These are phyloP conservation scores for Aegilops bicornis DNA, from an alignment of 176 grass and related monocot species.

Conservation along the genomic window DNA sequence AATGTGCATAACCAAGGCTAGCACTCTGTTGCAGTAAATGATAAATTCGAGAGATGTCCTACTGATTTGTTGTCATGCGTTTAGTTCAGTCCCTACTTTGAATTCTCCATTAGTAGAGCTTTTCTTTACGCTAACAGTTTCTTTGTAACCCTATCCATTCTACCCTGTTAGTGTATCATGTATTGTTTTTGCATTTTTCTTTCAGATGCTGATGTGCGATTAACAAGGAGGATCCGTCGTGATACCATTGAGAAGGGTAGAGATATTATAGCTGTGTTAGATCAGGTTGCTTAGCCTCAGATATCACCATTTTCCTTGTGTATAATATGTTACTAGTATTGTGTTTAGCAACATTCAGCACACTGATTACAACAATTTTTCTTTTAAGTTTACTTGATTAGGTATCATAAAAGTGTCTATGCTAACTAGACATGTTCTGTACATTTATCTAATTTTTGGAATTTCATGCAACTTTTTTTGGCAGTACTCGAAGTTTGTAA, in stretches of 20 bases:
- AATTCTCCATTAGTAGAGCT: background rate
- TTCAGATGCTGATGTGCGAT: conserved; percentile 48
- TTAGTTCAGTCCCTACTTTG: background rate
- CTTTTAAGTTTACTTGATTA: background rate
- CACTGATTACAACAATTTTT: background rate
- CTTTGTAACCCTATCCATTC: conserved; percentile 17
- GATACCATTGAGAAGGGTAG: conserved; percentile 85
- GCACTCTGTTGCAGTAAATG: background rate
- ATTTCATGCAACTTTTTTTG: conserved; percentile 15
- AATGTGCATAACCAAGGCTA: background rate
- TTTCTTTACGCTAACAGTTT: background rate
- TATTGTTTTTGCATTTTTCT: conserved; percentile 28
- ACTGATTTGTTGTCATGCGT: background rate
- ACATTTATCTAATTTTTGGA: conserved; percentile 4
- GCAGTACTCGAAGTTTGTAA: conserved; percentile 98
- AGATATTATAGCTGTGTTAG: conserved; percentile 88
- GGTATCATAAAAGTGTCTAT: background rate
- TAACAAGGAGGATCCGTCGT: conserved; percentile 25
- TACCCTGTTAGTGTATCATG: conserved; percentile 7
- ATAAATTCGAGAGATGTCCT: background rate
- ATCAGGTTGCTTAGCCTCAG: conserved; percentile 66
- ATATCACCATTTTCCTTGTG: background rate
- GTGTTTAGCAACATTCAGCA: background rate
- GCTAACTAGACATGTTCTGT: background rate
- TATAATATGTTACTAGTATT: background rate